A percentile compares a stretch with the other conserved stretches of the same genome.
phyloP scores from a whole-genome alignment of 208 protist species.

The Perkinsela sp. region DNA sequence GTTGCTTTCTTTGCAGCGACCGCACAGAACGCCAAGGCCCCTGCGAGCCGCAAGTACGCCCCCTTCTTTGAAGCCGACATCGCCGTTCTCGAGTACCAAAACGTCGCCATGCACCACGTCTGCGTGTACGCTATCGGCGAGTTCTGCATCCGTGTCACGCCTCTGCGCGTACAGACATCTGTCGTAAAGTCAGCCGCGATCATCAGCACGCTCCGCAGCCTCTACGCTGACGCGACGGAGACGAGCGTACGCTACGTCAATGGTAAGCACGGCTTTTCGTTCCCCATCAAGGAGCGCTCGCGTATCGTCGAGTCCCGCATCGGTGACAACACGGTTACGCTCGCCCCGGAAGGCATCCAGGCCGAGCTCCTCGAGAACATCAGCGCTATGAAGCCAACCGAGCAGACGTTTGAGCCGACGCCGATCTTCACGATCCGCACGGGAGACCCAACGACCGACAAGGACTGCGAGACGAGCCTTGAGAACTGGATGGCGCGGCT shows the following conservation, averaged over 20 bases:
- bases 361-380: slow-evolving; percentile 5
- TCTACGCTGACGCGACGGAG: neutral
- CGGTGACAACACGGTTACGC: slow-evolving; percentile 25
- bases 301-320: slow-evolving; percentile 26
- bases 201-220: neutral
- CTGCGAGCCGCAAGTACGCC: no score
- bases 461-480: slow-evolving; percentile 26
- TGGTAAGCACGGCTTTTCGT: slow-evolving; percentile 20
- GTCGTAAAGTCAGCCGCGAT: slow-evolving; percentile 11
- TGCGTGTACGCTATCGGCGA: slow-evolving; percentile 14
- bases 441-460: slow-evolving; percentile 21
- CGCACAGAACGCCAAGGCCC: neutral
- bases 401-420: slow-evolving; percentile 12
- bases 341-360: slow-evolving; percentile 16
- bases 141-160: slow-evolving; percentile 19
- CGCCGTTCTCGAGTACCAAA: neutral
- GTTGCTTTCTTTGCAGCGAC: neutral
- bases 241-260: slow-evolving; percentile 2
- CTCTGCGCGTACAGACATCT: slow-evolving; percentile 21
- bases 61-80: neutral
- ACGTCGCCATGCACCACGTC: neutral
- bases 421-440: slow-evolving; percentile 31
- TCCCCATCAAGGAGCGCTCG: slow-evolving; percentile 16
- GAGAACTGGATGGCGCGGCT: slow-evolving; percentile 28
- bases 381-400: slow-evolving; percentile 6